phyloP scores from a whole-genome alignment of 352 stramenopile species.

The Paralagenidium karlingii region DNA sequence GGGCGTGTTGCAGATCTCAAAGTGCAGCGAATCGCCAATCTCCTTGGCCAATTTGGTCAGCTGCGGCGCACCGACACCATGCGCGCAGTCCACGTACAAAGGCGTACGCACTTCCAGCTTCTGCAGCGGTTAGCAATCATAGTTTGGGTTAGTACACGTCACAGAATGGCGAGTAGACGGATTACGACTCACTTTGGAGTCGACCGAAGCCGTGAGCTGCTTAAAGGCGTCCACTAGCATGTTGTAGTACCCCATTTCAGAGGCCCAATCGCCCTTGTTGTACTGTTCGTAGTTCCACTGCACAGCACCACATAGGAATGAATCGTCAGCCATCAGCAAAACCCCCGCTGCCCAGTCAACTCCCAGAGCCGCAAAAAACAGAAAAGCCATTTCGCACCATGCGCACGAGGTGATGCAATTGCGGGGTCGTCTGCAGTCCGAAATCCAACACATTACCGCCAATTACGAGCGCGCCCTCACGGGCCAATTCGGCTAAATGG shows the following conservation, averaged over 20 bases:
- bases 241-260: conserved; percentile 92
- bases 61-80: conserved; percentile 85
- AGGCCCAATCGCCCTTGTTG: conserved; percentile 80
- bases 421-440: conserved; percentile 94
- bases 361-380: not conserved
- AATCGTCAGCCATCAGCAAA: not conserved
- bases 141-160: no score
- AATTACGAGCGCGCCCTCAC: conserved; percentile 80
- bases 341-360: no score
- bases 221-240: conserved; percentile 90
- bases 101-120: conserved; percentile 62
- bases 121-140: conserved; percentile 6
- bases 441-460: conserved; percentile 89
- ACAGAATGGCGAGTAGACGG: not conserved
- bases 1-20: conserved; percentile 74
- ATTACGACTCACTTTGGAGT: conserved; percentile 59
- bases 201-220: conserved; percentile 65
- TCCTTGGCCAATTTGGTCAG: conserved; percentile 67
- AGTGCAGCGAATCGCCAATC: conserved; percentile 57
- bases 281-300: conserved; percentile 83
- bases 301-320: not conserved
- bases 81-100: conserved; percentile 89
- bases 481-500: conserved; percentile 77
- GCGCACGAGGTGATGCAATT: conserved; percentile 95
- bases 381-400: conserved; percentile 31